A percentile compares a stretch with the other conserved stretches of the same genome.
These are phyloP conservation scores for Vickermania spadyakhi DNA, from an alignment of 208 protist genomes.

Conservation along the genomic window DNA sequence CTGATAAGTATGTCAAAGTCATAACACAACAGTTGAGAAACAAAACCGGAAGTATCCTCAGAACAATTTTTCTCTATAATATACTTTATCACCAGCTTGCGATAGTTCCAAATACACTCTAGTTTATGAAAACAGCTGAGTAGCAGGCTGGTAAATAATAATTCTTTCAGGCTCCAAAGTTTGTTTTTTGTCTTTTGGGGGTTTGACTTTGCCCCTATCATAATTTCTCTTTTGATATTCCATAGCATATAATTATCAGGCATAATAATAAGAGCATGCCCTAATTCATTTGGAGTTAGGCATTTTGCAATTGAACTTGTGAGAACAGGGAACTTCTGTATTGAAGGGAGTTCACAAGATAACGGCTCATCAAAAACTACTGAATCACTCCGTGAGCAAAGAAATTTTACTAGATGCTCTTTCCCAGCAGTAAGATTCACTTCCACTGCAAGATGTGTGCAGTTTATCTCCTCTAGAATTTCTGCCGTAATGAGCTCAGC, in stretches of 20 bases:
- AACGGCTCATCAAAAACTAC: not conserved
- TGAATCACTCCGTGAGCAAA: not conserved
- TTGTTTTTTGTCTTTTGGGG: not conserved
- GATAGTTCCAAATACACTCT: constrained; percentile 41
- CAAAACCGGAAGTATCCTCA: constrained; percentile 1
- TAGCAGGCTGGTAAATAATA: constrained; percentile 30
- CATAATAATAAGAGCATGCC: constrained; percentile 12
- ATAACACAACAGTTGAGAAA: not conserved
- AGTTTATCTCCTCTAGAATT: not conserved
- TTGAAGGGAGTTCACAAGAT: not conserved
- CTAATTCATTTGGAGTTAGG: not conserved
- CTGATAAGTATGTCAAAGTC: constrained; percentile 23
- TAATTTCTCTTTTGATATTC: constrained; percentile 10
- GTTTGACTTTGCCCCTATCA: not conserved
- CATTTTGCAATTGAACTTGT: not conserved
- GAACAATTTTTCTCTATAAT: constrained; percentile 6
- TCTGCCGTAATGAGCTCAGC: not conserved
- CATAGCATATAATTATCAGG: constrained; percentile 22
- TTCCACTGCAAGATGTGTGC: not conserved
- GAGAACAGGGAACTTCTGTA: not conserved
- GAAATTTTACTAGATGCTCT: not conserved
- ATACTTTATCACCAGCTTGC: constrained; percentile 25
- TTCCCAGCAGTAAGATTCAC: not conserved
- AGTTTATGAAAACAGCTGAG: constrained; percentile 29
- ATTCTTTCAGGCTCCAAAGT: constrained; percentile 21